Evolutionary conservation across 2,329 filamentous ascomycete genomes (phyloP).

Genomic region (Fusarium hainanense): DNA sequence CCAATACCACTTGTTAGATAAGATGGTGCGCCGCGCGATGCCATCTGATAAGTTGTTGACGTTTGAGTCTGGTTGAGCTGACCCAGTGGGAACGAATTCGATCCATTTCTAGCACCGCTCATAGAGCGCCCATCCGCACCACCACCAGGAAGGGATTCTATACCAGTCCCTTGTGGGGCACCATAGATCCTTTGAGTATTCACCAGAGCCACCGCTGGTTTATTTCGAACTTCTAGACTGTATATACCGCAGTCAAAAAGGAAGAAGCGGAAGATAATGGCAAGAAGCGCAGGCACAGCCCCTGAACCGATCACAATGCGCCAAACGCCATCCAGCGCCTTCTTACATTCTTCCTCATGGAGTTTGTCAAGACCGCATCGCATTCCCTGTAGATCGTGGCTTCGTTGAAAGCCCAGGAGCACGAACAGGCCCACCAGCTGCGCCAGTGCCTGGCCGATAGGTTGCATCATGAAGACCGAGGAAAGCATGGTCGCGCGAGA

Average conservation of each 20-base stretch:
- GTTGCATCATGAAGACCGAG: constrained; percentile 76
- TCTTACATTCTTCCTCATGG: constrained; percentile 59
- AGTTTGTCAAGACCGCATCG: constrained; percentile 60
- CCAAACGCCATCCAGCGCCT: constrained; percentile 70
- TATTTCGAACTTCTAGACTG: constrained; percentile 72
- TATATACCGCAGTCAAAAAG: constrained; percentile 75
- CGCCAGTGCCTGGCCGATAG: constrained; percentile 73
- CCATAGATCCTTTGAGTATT: constrained; percentile 70
- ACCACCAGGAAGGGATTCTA: constrained; percentile 33
- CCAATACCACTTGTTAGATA: constrained; percentile 38
- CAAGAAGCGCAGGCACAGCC: constrained; percentile 70
- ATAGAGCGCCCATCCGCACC: constrained; percentile 23
- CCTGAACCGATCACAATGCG: constrained; percentile 74
- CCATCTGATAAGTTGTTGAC: constrained; percentile 42
- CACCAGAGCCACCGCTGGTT: constrained; percentile 67
- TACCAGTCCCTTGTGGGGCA: constrained; percentile 44
- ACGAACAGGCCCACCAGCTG: constrained; percentile 70
- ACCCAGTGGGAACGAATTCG: constrained; percentile 38
- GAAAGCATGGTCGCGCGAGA: constrained; percentile 76
- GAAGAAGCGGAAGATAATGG: constrained; percentile 73
- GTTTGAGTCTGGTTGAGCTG: constrained; percentile 31
- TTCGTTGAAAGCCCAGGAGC: constrained; percentile 58
- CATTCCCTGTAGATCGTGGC: constrained; percentile 56
- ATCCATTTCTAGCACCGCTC: constrained; percentile 24
- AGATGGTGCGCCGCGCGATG: constrained; percentile 30